Evolutionary conservation across 2,329 filamentous ascomycete genomes (phyloP), one percentile per base, ranked within the genome.

Genomic region (Sclerotinia spermophila): DNA sequence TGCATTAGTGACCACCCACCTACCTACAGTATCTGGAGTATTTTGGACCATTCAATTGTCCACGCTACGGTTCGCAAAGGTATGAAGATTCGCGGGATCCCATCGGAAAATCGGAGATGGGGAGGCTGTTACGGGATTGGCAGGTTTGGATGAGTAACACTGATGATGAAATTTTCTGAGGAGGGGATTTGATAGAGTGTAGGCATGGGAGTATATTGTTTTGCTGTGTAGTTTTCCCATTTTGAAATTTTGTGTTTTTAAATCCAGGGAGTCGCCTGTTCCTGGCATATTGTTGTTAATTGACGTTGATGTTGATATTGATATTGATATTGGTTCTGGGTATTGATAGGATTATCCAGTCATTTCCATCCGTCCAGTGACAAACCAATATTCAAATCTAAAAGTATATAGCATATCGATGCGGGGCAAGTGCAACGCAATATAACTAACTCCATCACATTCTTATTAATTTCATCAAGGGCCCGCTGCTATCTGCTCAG

Each of bases 341-440:
- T 42, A 30, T 61, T 24, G n/a, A 24, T 15, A 30, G 33, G 30
- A 45, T 45, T 27, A 33, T 48, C 44, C 24, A 38, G 44, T 51
- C 44, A 51, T 65, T 51, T 51, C 15, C 33, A 65, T 53, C 61
- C 33, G 61, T 65, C 61, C 44, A 65, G 61, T 65, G 61, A 65
- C 61, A 65, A 44, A 40, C 61, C 33, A 65, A 65, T 38, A 45
- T 17, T n/a, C 56, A n/a, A n/a, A 38, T 5, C 5, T 13, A 21
- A 64, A 35, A 5, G 33, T 27, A 11, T 44, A 13, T 19, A 8
- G 15, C 13, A 51, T 38, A 40, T 48, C 35, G 62, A 48, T 65
- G 62, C 62, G 33, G 62, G 45, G 33, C 61, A 53, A 60, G 24
- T 27, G 53, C 19, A 58, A 35, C 21, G 30, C 55, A 58, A 38